phyloP scores from a whole-genome alignment of 306 rosid species.

The Prunus persica region DNA sequence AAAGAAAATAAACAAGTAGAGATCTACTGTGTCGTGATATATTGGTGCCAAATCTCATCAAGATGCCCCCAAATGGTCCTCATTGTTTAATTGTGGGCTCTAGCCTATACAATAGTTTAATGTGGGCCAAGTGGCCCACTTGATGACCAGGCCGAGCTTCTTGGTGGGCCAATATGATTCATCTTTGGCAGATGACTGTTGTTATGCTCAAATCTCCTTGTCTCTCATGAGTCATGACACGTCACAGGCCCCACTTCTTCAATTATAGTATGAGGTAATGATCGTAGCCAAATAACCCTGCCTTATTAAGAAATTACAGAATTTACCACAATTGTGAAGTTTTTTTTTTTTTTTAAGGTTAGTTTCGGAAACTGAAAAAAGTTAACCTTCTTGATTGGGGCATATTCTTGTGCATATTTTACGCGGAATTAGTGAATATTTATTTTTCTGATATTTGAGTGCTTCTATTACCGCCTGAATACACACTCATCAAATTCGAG shows the following conservation, averaged over 20 bases:
- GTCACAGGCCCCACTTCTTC: background rate
- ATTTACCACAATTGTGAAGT: background rate
- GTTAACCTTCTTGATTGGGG: background rate
- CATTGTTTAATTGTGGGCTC: slow-evolving; percentile 32
- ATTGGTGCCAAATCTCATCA: background rate
- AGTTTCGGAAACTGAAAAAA: background rate
- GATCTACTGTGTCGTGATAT: slow-evolving; percentile 8
- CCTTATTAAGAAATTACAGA: background rate
- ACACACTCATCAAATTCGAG: too few species aligned
- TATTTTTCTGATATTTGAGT: too few species aligned
- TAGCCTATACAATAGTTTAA: slow-evolving; percentile 2
- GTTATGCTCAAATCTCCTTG: slow-evolving; percentile 20
- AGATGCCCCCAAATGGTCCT: background rate
- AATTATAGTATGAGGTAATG: background rate
- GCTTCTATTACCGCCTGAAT: too few species aligned
- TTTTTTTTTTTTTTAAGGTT: background rate
- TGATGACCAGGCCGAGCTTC: background rate
- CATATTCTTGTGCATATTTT: too few species aligned
- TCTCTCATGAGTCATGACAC: background rate
- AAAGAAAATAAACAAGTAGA: background rate
- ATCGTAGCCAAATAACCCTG: background rate
- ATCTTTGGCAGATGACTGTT: slow-evolving; percentile 1
- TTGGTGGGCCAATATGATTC: slow-evolving; percentile 25
- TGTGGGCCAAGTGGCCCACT: slow-evolving; percentile 29
- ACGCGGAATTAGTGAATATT: too few species aligned